These are phyloP conservation scores for Luffa acutangula DNA, from an alignment of 306 rosid genomes.

Conservation along the genomic window DNA sequence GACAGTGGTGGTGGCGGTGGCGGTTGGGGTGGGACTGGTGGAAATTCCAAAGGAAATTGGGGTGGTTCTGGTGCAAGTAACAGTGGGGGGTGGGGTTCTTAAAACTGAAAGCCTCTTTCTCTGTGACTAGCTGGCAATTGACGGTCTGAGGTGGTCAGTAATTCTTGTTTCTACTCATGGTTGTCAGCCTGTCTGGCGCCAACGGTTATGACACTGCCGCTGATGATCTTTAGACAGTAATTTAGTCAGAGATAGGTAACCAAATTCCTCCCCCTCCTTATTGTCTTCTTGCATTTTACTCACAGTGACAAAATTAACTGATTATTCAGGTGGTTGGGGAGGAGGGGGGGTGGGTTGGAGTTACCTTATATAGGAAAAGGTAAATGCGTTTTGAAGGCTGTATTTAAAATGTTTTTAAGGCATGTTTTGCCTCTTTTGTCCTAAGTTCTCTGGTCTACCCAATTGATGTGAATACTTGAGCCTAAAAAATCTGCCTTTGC, in stretches of 20 bases:
- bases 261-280: background rate
- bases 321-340: background rate
- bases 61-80: background rate
- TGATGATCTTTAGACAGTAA: background rate
- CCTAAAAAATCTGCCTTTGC: background rate
- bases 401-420: background rate
- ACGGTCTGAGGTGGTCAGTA: background rate
- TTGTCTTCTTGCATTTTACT: background rate
- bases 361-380: background rate
- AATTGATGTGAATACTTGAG: background rate
- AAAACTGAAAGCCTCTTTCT: background rate
- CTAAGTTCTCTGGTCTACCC: background rate
- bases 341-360: background rate
- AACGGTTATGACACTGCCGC: background rate
- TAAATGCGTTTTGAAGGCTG: background rate
- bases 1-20: background rate
- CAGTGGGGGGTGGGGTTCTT: conserved; percentile 9
- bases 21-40: background rate
- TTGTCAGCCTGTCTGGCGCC: background rate
- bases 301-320: background rate
- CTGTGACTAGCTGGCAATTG: background rate
- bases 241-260: background rate
- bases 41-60: background rate
- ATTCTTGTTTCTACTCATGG: background rate
- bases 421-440: background rate